These are phyloP conservation scores for Coniochaeta sp. DNA, from an alignment of 2,329 filamentous ascomycete species.

Conservation along the genomic window DNA sequence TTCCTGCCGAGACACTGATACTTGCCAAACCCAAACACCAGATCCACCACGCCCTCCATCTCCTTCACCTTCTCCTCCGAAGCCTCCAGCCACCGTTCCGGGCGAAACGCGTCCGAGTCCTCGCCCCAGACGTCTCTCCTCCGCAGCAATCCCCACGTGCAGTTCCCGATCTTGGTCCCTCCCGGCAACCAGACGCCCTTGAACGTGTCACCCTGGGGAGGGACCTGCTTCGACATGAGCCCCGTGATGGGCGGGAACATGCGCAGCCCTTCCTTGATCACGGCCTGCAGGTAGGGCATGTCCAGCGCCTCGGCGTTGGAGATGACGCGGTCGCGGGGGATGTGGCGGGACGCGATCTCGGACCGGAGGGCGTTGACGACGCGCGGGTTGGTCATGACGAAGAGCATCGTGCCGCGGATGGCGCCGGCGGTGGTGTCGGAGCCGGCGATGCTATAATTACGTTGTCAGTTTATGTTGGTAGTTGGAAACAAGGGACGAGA, in stretches of 20 bases:
- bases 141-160: conserved; percentile 8
- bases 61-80: conserved; percentile 10
- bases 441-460: conserved; percentile 29
- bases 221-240: conserved; percentile 10
- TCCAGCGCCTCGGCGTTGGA: conserved; percentile 3
- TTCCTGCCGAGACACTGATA: conserved; percentile 22
- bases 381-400: conserved; percentile 7
- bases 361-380: conserved; percentile 8
- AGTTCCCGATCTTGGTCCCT: conserved; percentile 9
- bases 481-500: too few species aligned
- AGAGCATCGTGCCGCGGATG: conserved; percentile 30
- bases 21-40: conserved; percentile 21
- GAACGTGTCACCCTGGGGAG: conserved; percentile 8
- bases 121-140: conserved; percentile 14
- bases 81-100: conserved; percentile 33
- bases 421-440: conserved; percentile 43
- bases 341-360: conserved; percentile 6
- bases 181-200: conserved; percentile 9
- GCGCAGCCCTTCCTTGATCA: conserved; percentile 15
- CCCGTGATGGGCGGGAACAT: conserved; percentile 14
- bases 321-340: background rate
- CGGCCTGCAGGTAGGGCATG: conserved; percentile 9
- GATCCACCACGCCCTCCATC: conserved; percentile 16
- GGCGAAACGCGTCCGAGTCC: conserved; percentile 34
- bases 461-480: conserved; percentile 1